Conservation (phyloP, 1,139 yeast genomes). For the Kodamaea plutei region DNA sequence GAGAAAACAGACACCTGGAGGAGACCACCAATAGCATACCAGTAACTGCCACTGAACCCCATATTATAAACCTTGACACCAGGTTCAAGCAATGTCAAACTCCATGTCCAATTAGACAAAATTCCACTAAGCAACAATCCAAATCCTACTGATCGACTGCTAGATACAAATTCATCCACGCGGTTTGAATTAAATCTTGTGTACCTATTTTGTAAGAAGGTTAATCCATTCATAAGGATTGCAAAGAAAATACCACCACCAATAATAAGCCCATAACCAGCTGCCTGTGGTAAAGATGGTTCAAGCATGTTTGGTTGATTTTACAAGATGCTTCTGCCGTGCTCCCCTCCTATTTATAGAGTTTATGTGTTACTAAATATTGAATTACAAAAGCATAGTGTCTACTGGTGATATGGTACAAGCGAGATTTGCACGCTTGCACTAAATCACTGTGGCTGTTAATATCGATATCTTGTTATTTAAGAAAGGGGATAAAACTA, state of each 20-base stretch:
- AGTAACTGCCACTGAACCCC: constrained; percentile 27
- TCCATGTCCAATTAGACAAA: constrained; percentile 37
- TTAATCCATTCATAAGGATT: constrained; percentile 26
- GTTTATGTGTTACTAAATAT: too few species aligned
- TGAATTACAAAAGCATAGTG: too few species aligned
- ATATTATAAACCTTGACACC: constrained; percentile 20
- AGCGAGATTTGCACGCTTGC: too few species aligned
- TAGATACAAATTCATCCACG: constrained; percentile 35
- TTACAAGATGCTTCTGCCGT: too few species aligned
- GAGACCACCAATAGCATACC: constrained; percentile 34
- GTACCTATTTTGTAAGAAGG: constrained; percentile 27
- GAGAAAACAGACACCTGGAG: constrained; percentile 35
- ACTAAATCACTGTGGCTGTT: too few species aligned
- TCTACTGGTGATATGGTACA: too few species aligned
- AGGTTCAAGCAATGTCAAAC: constrained; percentile 31
- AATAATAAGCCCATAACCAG: constrained; percentile 32
- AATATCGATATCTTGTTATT: too few species aligned
- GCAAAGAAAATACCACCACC: constrained; percentile 36
- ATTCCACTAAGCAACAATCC: constrained; percentile 32
- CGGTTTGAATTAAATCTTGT: constrained; percentile 22
- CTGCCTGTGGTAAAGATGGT: constrained; percentile 30
- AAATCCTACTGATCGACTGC: constrained; percentile 30
- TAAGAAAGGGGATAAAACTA: too few species aligned
- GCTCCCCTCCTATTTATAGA: too few species aligned
- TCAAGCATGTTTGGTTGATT: constrained; percentile 20